Evolutionary conservation across 2,329 filamentous ascomycete species (phyloP), one percentile per base, ranked within the genome.

Genomic region (Colletotrichum costaricense): DNA sequence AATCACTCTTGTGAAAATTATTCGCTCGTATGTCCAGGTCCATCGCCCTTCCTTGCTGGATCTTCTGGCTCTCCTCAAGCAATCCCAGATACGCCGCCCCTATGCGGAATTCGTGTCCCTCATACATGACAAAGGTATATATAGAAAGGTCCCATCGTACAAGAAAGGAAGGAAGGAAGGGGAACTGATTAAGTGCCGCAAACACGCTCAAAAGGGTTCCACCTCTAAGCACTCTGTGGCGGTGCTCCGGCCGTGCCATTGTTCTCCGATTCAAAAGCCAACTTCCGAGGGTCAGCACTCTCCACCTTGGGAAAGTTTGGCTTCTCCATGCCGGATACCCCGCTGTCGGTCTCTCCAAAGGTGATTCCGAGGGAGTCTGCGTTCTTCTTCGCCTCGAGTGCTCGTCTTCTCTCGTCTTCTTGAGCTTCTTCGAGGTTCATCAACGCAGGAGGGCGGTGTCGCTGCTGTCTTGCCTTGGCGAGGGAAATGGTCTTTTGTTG

Each of bases 401-500:
- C 58, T 66, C 79, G 80, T 68, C 80, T 69, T 68, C 69, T 76
- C 49, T 76, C 78, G 12, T 77, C 77, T 19, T 80, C 78, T 16
- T 76, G 49, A 54, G 75, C 75, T 75, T 87, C 88, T 63, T 92
- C 90, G 4, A 92, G 84, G 76, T 90, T 93, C 93, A 97, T 96
- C 69, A 98, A 86, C 2, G 95, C 95, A 33, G 95, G 97, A 2
- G 97, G 97, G 5, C 97, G 91, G 80, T 98, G 95, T 69, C 93
- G 93, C 92, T 97, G 94, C 75, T 93, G 90, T 72, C 93, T 92
- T 14, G 97, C 97, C 84, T 98, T 98, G 68, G 93, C 90, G 7
- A 99, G 90, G 30, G 94, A 97, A 68, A 99, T 98, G 0, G 97
- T 99, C 86, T 97, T 97, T 81, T 98, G 95, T 80, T 98, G 96